Conservation (phyloP, 2,329 filamentous ascomycete genomes). For the Pseudocercospora pini-densiflorae region DNA sequence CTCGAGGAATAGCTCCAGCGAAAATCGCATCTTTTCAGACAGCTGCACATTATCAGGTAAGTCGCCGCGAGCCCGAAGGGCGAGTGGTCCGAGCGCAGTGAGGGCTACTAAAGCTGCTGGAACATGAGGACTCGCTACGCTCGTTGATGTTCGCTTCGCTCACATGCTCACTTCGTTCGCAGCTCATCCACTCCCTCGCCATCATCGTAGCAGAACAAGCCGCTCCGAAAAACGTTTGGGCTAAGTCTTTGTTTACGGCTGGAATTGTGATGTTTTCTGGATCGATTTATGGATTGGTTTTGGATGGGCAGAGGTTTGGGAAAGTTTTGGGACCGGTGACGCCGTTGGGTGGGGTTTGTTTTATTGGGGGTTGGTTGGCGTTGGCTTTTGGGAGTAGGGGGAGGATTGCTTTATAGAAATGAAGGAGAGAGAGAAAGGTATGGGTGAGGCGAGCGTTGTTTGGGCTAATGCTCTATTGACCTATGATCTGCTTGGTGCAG, state of each 20-base stretch:
- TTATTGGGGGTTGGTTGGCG: slow-evolving; percentile 68
- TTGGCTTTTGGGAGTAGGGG: slow-evolving; percentile 47
- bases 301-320: slow-evolving; percentile 63
- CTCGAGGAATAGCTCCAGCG: slow-evolving; percentile 61
- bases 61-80: neutral
- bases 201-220: slow-evolving; percentile 60
- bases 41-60: slow-evolving; percentile 70
- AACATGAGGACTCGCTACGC: too few relatives aligned
- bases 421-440: neutral
- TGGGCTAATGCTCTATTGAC: neutral
- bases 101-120: too few relatives aligned
- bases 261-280: slow-evolving; percentile 72
- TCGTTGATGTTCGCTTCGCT: neutral
- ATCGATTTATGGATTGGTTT: slow-evolving; percentile 65
- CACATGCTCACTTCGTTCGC: slow-evolving; percentile 3
- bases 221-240: slow-evolving; percentile 59
- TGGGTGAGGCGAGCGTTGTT: neutral
- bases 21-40: slow-evolving; percentile 66
- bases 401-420: slow-evolving; percentile 24
- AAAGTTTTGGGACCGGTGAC: slow-evolving; percentile 67
- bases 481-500: neutral
- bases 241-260: slow-evolving; percentile 60
- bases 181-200: slow-evolving; percentile 67
- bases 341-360: slow-evolving; percentile 65
- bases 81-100: too few relatives aligned